Base-by-base conservation (phyloP, 306 rosid genomes). In the Medicago arabica region DNA sequence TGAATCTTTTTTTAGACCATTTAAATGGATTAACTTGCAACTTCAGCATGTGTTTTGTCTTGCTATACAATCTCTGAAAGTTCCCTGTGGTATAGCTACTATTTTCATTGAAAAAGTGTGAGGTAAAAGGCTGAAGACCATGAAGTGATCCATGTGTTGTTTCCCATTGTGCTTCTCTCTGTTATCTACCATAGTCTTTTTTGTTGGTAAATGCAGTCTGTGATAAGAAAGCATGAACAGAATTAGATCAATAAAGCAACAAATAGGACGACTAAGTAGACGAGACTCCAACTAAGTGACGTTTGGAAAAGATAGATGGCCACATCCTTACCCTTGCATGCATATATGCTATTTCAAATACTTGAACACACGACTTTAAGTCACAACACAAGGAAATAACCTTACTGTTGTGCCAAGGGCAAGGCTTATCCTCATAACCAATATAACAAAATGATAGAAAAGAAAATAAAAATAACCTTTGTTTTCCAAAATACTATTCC, bases 141-240 rank as follows among this genome's bases (percentile, higher is more conserved):
- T 89, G 97, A 25, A 95, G 87, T 25, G 98, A 87, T 78, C 97
- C 85, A 58, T 95, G 97, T 17, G 97, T 87, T 9, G 97, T 71
- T 1, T 93, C 97, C 97, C 97, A 95, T 67, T 95, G 98, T 40
- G 97, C 98, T 81, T 95, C 97, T 67, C 97, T 92, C 84, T 92
- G 96, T 87, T 92, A 96, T 89, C 86, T 95, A 0, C 98, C 97
- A 11, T 92, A 95, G 75, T 90, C 93, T 86, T 95, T 92, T 96
- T 95, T 95, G 44, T 97, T 86, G 6, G 98, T 95, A 68, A 95
- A 90, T 58, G 98, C 98, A 53, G 93, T 92, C 98, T 92, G 84
- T 73, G 54, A 79, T 60, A 67, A 67, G 55, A 71, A 65, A 73
- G 36, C 69, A 19, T 19, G 3, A 40, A 16, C 36, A 43, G 18